These are phyloP conservation scores for Sanguinoderma infundibulare DNA, from an alignment of 1,284 basidiomycete species.

Conservation along the genomic window DNA sequence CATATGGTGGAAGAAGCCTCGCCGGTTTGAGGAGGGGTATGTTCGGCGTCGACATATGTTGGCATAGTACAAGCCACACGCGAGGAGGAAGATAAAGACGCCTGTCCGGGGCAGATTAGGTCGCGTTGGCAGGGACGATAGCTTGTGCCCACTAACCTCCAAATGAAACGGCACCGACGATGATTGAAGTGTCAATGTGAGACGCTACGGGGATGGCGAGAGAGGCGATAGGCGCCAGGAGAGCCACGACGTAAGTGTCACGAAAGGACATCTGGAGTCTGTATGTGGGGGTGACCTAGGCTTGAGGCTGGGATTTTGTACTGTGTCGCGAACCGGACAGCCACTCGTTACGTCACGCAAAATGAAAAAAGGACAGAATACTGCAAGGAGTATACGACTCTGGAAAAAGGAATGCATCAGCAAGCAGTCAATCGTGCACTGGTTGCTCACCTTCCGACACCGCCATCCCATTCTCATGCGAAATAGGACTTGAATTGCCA, in stretches of 20 bases:
- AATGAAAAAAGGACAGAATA: no score
- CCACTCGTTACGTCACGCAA: not conserved
- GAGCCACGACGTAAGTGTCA: not conserved
- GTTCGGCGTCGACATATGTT: not conserved
- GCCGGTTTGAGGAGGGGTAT: not conserved
- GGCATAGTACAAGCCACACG: slow-evolving; percentile 3
- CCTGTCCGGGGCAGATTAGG: not conserved
- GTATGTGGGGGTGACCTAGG: not conserved
- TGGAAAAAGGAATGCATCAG: no score
- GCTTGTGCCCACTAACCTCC: slow-evolving; percentile 1
- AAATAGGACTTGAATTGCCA: no score
- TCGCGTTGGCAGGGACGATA: no score
- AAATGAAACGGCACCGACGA: slow-evolving; percentile 7
- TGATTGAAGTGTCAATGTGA: not conserved
- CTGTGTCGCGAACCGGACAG: not conserved
- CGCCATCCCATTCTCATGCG: no score
- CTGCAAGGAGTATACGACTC: no score
- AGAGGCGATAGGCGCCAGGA: not conserved
- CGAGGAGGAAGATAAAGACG: slow-evolving; percentile 2
- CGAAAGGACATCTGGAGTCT: not conserved
- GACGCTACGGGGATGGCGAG: not conserved
- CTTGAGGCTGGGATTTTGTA: not conserved
- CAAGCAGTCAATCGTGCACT: no score
- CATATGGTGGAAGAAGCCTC: not conserved
- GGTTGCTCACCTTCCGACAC: no score